Base-by-base conservation (phyloP, 495 filamentous ascomycete genomes). In the Bacidia rubella region DNA sequence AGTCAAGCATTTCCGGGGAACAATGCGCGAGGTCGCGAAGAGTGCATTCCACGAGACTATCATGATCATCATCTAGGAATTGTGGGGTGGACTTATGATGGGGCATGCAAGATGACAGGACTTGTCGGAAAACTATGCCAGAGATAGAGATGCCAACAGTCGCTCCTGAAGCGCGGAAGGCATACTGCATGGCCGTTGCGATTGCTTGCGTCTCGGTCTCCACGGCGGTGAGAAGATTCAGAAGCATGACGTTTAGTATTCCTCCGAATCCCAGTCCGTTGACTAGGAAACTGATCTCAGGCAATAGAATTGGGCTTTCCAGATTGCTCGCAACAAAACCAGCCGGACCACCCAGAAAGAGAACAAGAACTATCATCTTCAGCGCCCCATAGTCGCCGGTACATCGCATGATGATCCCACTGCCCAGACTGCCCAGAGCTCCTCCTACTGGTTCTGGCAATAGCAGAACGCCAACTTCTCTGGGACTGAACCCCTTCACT, bases 141-240 rank as follows among this genome's bases (percentile, higher is more conserved):
- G 84, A 82, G 47, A 90, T 66, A 0, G 87, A 86, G 55, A 94
- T 78, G 20, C 90, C 90, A 39, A 96, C 80, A 0, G 86, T 89
- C 25, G 79, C 79, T 7, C 90, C 90, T 0, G 88, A 87, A 12
- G 81, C 83, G 27, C 86, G 80, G 65, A 88, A 90, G 2, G 83
- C 83, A 57, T 87, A 95, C 0, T 80, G 87, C 2, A 85, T 83
- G 0, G 85, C 87, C 2, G 89, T 95, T 53, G 88, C 78, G 32
- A 92, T 83, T 5, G 90, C 89, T 61, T 95, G 90, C 52, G 90
- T 73, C 5, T 82, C 69, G 63, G 90, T 86, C 44, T 85, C 81
- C 24, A 94, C 87, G 0, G 87, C 81, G 3, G 84, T 78, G 26
- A 96, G 85, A 44, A 87, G 78, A 0, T 85, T 82, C 11, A 95